These are phyloP conservation scores for Coleophoma cylindrospora DNA, from an alignment of 2,329 filamentous ascomycete genomes.

Conservation along the genomic window DNA sequence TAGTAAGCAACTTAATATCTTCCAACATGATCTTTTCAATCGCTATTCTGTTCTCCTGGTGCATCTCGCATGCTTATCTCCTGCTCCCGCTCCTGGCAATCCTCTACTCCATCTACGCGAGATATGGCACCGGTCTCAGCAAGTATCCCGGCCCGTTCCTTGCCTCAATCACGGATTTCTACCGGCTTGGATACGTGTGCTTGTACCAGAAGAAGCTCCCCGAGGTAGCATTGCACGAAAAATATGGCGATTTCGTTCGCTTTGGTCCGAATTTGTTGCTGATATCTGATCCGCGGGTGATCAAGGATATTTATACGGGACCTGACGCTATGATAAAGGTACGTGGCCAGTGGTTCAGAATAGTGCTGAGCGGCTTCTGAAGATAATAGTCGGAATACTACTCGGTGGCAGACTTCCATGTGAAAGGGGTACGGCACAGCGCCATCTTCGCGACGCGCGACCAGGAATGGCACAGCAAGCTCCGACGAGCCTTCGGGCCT, in stretches of 20 bases:
- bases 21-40: neutral
- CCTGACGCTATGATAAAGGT: neutral
- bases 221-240: neutral
- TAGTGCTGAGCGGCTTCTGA: neutral
- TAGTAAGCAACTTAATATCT: too few relatives aligned
- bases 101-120: neutral
- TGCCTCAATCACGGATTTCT: conserved; percentile 6
- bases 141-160: conserved; percentile 7
- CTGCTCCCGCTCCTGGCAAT: neutral
- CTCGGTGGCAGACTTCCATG: neutral
- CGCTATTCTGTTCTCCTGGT: neutral
- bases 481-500: neutral
- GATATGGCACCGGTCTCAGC: conserved; percentile 3
- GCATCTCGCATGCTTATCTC: neutral
- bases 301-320: conserved; percentile 6
- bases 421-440: neutral
- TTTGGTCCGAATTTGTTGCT: conserved; percentile 6
- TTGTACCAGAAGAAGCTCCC: neutral
- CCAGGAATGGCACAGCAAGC: neutral
- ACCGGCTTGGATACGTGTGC: neutral
- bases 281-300: conserved; percentile 4
- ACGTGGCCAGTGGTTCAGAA: neutral
- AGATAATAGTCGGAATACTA: neutral
- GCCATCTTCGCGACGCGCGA: neutral
- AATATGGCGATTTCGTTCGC: conserved; percentile 6